Evolutionary conservation across 768 basidiomycete genomes (phyloP).

Genomic region (Amanita muscaria): DNA sequence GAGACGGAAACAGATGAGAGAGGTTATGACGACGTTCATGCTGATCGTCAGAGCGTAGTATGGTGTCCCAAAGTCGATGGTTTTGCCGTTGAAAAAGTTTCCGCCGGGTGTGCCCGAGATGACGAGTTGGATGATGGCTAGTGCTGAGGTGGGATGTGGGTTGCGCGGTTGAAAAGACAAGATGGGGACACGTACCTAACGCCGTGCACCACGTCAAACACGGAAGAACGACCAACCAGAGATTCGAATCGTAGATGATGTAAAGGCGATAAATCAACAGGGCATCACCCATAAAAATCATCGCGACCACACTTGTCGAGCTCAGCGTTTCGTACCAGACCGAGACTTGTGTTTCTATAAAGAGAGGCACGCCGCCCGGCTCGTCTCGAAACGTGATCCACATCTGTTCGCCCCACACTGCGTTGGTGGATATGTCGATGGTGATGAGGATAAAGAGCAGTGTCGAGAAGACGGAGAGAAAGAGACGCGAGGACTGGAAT

Average conservation of each 20-base stretch:
- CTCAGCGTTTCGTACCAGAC: constrained; percentile 24
- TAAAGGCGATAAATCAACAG: constrained; percentile 25
- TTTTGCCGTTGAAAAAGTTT: constrained; percentile 29
- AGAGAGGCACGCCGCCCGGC: constrained; percentile 20
- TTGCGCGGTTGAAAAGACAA: background rate
- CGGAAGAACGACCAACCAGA: constrained; percentile 18
- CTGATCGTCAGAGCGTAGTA: constrained; percentile 33
- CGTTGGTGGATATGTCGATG: constrained; percentile 22
- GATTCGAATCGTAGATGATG: constrained; percentile 21
- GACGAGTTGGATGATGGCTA: constrained; percentile 33
- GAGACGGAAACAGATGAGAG: constrained; percentile 31
- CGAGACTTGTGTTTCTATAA: constrained; percentile 18
- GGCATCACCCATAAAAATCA: constrained; percentile 26
- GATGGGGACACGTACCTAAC: constrained; percentile 17
- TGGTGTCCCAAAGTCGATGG: constrained; percentile 29
- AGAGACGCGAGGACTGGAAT: constrained; percentile 13
- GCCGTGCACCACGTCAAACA: constrained; percentile 19
- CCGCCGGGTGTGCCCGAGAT: constrained; percentile 29
- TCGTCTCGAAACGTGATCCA: constrained; percentile 22
- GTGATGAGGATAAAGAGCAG: constrained; percentile 20
- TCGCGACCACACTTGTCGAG: constrained; percentile 17
- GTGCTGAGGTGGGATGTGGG: constrained; percentile 17
- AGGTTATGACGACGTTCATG: constrained; percentile 34
- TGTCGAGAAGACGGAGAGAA: constrained; percentile 22
- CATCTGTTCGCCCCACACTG: constrained; percentile 25